phyloP scores from a whole-genome alignment of 164 flowering plant species.

The Berberis thunbergii region DNA sequence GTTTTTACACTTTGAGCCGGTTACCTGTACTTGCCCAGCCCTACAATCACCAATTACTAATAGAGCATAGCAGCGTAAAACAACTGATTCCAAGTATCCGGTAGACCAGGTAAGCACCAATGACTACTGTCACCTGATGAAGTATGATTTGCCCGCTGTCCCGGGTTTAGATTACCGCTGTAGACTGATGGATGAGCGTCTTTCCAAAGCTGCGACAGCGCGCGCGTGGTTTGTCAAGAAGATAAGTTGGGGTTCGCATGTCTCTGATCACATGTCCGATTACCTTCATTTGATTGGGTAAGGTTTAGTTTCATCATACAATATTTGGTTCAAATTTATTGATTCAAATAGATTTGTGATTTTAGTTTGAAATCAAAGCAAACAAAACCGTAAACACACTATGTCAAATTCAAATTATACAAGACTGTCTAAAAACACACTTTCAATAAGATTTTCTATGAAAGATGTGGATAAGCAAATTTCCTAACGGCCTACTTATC shows the following conservation, averaged over 20 bases:
- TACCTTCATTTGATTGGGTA: constrained; percentile 64
- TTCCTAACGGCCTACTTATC: too few relatives aligned
- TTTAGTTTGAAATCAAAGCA: too few relatives aligned
- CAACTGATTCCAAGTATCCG: constrained; percentile 95
- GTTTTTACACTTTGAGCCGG: too few relatives aligned
- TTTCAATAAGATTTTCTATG: too few relatives aligned
- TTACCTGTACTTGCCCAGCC: too few relatives aligned
- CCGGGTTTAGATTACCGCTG: constrained; percentile 56
- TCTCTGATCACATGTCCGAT: constrained; percentile 35
- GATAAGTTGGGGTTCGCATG: constrained; percentile 43
- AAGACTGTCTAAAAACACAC: too few relatives aligned
- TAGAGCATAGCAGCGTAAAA: constrained; percentile 57
- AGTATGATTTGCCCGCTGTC: constrained; percentile 58
- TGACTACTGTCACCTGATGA: constrained; percentile 85
- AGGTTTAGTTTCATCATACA: constrained; percentile 75
- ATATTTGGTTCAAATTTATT: constrained; percentile 40
- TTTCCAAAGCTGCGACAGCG: constrained; percentile 73
- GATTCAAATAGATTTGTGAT: too few relatives aligned
- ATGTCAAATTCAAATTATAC: too few relatives aligned
- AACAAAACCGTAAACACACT: too few relatives aligned
- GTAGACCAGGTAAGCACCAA: constrained; percentile 97
- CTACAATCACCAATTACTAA: too few relatives aligned
- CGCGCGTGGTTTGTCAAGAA: constrained; percentile 67
- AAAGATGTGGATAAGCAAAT: too few relatives aligned
- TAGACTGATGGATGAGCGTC: constrained; percentile 91